A percentile compares a stretch with the other conserved stretches of the same genome.
These are phyloP conservation scores for Exophiala sideris DNA, from an alignment of 2,329 filamentous ascomycete species.

Conservation along the genomic window DNA sequence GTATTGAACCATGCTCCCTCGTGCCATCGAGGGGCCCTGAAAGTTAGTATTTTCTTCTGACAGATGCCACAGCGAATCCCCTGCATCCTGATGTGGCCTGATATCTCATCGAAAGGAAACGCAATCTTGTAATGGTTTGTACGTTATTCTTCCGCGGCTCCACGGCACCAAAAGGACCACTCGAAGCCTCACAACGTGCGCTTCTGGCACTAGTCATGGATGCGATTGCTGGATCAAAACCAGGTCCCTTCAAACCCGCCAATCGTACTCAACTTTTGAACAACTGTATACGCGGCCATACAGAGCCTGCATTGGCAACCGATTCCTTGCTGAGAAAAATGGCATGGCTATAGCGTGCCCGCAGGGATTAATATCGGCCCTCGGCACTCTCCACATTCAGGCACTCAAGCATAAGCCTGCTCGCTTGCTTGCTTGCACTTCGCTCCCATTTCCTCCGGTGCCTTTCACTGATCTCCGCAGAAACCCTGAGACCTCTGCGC, in stretches of 20 bases:
- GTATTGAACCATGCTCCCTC: not conserved
- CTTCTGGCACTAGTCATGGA: no score
- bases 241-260: conserved; percentile 2
- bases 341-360: not conserved
- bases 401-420: not conserved
- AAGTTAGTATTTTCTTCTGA: conserved; percentile 9
- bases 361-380: not conserved
- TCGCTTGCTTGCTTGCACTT: not conserved
- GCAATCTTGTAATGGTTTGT: not conserved
- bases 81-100: conserved; percentile 1
- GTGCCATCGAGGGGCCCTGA: not conserved
- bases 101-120: not conserved
- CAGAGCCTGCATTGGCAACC: not conserved
- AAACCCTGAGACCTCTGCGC: not conserved
- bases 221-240: no score
- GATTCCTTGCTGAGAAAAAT: not conserved
- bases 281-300: conserved; percentile 16
- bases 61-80: conserved; percentile 1
- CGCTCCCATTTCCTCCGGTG: not conserved
- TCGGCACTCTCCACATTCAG: conserved; percentile 3
- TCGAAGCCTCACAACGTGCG: no score
- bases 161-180: no score
- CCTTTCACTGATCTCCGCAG: no score
- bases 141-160: no score
- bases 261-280: conserved; percentile 8